Percentiles rank a stretch among this genome's conserved stretches.
phyloP scores from a whole-genome alignment of 2,329 filamentous ascomycete genomes.

The Aspergillus sp. region DNA sequence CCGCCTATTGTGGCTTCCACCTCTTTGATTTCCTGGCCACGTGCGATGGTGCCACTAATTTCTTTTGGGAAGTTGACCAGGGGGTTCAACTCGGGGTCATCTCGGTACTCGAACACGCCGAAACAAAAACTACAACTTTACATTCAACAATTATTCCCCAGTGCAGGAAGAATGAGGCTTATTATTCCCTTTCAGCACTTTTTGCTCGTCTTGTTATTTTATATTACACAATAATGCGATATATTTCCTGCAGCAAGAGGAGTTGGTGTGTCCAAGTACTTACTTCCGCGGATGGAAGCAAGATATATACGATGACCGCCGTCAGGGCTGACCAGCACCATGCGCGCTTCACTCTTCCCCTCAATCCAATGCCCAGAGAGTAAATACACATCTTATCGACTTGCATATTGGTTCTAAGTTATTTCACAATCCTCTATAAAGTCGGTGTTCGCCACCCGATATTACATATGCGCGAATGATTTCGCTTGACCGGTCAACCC shows the following conservation, averaged over 20 bases:
- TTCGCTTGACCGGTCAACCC: neutral
- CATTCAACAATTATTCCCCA: too few species aligned
- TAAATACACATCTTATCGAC: neutral
- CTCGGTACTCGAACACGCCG: too few species aligned
- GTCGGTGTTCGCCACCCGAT: constrained; percentile 4
- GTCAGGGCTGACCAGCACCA: neutral
- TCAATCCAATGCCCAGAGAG: constrained; percentile 2
- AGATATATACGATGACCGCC: constrained; percentile 7
- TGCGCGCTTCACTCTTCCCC: constrained; percentile 2
- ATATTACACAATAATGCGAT: constrained; percentile 7
- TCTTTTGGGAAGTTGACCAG: too few species aligned
- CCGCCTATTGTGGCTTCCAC: too few species aligned
- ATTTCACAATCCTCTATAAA: constrained; percentile 9
- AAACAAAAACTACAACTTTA: too few species aligned
- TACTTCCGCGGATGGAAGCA: constrained; percentile 1
- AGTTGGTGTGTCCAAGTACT: constrained; percentile 2
- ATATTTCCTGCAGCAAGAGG: constrained; percentile 4
- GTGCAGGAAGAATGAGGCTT: constrained; percentile 5
- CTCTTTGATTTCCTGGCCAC: too few species aligned
- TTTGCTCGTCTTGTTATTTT: constrained; percentile 8
- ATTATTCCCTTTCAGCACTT: constrained; percentile 4
- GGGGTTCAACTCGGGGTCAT: too few species aligned
- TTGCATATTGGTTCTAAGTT: constrained; percentile 5
- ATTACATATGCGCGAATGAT: constrained; percentile 1
- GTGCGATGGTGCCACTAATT: too few species aligned